phyloP scores from a whole-genome alignment of 2,329 filamentous ascomycete species.

The Blumeria graminis region DNA sequence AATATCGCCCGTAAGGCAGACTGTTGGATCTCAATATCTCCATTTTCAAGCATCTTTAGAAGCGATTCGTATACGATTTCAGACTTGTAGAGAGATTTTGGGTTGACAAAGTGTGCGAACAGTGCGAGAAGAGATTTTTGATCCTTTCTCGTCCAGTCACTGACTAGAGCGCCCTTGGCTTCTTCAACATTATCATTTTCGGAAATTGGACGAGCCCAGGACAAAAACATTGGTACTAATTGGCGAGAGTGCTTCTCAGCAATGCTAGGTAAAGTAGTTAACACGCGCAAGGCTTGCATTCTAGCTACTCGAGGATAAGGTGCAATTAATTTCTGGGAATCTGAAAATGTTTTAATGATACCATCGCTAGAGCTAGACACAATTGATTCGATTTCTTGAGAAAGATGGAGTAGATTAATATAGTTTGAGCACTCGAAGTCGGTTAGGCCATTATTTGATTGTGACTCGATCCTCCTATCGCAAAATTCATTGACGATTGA shows the following conservation, averaged over 20 bases:
- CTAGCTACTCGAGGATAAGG: slow-evolving; percentile 33
- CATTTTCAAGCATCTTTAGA: slow-evolving; percentile 56
- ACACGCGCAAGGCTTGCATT: slow-evolving; percentile 54
- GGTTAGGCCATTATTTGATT: slow-evolving; percentile 24
- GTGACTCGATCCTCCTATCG: slow-evolving; percentile 14
- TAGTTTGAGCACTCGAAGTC: slow-evolving; percentile 75
- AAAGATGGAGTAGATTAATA: slow-evolving; percentile 28
- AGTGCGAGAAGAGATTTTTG: slow-evolving; percentile 62
- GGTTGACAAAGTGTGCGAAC: slow-evolving; percentile 69
- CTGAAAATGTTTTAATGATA: slow-evolving; percentile 39
- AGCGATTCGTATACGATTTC: slow-evolving; percentile 54
- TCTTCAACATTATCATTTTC: slow-evolving; percentile 13
- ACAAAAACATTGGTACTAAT: slow-evolving; percentile 65
- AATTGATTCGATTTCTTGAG: slow-evolving; percentile 26
- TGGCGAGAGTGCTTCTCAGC: slow-evolving; percentile 71
- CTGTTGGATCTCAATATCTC: slow-evolving; percentile 75
- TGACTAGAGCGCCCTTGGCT: slow-evolving; percentile 13
- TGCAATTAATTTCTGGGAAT: slow-evolving; percentile 30
- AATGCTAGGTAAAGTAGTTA: slow-evolving; percentile 47
- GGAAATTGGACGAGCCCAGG: slow-evolving; percentile 39
- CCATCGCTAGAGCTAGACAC: slow-evolving; percentile 28
- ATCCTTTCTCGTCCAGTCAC: slow-evolving; percentile 51
- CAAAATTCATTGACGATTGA: slow-evolving; percentile 25
- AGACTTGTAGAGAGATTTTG: slow-evolving; percentile 56
- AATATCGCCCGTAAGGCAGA: slow-evolving; percentile 63